phyloP scores from a whole-genome alignment of 257 asterid species.

The Salvia miltiorrhiza region DNA sequence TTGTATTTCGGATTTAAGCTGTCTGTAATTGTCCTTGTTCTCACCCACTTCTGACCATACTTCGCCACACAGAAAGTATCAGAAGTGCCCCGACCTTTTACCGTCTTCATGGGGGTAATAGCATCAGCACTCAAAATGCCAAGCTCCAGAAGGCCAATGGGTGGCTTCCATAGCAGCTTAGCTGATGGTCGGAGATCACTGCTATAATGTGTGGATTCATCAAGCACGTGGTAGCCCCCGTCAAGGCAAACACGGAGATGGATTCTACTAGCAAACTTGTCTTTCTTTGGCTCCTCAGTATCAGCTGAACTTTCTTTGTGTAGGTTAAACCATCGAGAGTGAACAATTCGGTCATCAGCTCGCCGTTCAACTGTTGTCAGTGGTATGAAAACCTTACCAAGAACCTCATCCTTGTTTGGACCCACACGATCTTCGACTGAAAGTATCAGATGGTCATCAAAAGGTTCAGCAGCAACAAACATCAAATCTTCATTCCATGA shows the following conservation, averaged over 20 bases:
- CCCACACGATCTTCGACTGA: slow-evolving; percentile 76
- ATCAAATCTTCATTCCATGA: slow-evolving; percentile 86
- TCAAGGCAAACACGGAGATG: slow-evolving; percentile 79
- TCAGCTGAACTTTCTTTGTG: slow-evolving; percentile 44
- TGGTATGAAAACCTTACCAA: slow-evolving; percentile 65
- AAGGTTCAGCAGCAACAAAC: slow-evolving; percentile 93
- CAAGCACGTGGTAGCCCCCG: slow-evolving; percentile 96
- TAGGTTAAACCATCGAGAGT: slow-evolving; percentile 64
- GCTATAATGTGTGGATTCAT: slow-evolving; percentile 78
- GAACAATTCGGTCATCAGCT: slow-evolving; percentile 59
- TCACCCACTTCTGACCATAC: slow-evolving; percentile 85
- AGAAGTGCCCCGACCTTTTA: slow-evolving; percentile 64
- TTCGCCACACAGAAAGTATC: slow-evolving; percentile 87
- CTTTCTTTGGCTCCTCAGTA: slow-evolving; percentile 59
- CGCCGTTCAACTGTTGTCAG: slow-evolving; percentile 61
- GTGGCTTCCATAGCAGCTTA: slow-evolving; percentile 87
- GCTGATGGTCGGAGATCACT: slow-evolving; percentile 89
- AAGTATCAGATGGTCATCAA: slow-evolving; percentile 67
- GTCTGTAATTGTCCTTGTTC: slow-evolving; percentile 79
- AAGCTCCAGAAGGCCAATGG: slow-evolving; percentile 69
- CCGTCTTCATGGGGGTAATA: slow-evolving; percentile 71
- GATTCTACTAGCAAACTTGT: slow-evolving; percentile 67
- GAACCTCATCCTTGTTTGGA: slow-evolving; percentile 62
- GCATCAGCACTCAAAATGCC: slow-evolving; percentile 73
- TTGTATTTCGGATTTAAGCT: slow-evolving; percentile 84